Evolutionary conservation across 2,329 filamentous ascomycete genomes (phyloP).

Genomic region (Trichoderma koningii): DNA sequence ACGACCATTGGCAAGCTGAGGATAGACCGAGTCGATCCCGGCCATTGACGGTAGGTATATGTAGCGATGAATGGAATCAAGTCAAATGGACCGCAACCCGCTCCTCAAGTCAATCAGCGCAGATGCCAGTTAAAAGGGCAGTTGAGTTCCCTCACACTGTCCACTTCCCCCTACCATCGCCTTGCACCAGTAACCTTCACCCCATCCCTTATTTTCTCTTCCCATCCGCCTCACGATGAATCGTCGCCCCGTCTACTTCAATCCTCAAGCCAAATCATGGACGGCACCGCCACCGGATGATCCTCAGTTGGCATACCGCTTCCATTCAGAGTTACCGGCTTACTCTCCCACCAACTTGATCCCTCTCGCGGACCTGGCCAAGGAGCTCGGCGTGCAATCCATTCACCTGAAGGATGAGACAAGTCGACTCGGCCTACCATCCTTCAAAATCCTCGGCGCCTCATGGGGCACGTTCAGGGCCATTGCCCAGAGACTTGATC

Average conservation of each 20-base stretch:
- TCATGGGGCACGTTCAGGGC: constrained; percentile 70
- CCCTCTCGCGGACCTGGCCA: constrained; percentile 55
- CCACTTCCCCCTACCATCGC: neutral
- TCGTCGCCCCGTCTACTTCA: constrained; percentile 29
- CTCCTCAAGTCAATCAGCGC: neutral
- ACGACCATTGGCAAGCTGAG: constrained; percentile 5
- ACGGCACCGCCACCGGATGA: constrained; percentile 8
- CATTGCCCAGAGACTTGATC: constrained; percentile 47
- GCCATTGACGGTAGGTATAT: neutral
- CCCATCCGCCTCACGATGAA: neutral
- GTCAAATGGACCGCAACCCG: neutral
- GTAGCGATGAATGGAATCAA: neutral
- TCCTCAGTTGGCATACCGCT: constrained; percentile 22
- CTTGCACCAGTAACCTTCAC: neutral
- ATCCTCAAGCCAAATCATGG: constrained; percentile 28
- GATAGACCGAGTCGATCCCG: constrained; percentile 1
- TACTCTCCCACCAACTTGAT: constrained; percentile 52
- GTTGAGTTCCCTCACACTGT: no score
- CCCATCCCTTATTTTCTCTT: neutral
- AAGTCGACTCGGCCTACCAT: constrained; percentile 65
- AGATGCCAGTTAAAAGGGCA: neutral
- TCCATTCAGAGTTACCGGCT: constrained; percentile 42
- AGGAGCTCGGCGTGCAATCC: constrained; percentile 56
- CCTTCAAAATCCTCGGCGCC: constrained; percentile 80
- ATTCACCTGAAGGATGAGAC: constrained; percentile 74